A percentile compares a stretch with the other conserved stretches of the same genome.
Evolutionary conservation across 2,329 filamentous ascomycete species (phyloP).

Genomic region (Cladophialophora exuberans): DNA sequence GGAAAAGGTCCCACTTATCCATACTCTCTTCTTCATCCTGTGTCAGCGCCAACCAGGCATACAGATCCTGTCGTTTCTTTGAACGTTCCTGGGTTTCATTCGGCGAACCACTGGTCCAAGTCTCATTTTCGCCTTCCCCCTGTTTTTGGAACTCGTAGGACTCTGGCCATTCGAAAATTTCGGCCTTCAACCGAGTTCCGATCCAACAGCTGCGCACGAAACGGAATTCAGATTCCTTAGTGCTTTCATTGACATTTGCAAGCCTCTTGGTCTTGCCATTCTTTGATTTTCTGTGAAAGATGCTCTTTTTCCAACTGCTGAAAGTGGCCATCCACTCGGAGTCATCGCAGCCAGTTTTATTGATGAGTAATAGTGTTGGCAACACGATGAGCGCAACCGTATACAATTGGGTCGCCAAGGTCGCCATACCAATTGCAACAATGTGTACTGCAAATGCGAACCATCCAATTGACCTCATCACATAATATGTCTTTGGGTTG

Average conservation of each 20-base stretch:
- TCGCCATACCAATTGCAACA: conserved; percentile 27
- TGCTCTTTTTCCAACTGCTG: conserved; percentile 3
- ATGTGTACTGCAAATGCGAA: conserved; percentile 28
- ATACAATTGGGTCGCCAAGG: conserved; percentile 24
- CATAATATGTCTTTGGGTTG: conserved; percentile 20
- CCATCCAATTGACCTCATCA: conserved; percentile 25
- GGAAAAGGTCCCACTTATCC: conserved; percentile 30
- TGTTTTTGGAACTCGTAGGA: conserved; percentile 20
- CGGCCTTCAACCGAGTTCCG: conserved; percentile 24
- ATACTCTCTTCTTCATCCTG: conserved; percentile 25
- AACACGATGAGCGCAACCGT: conserved; percentile 26
- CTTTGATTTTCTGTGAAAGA: neutral
- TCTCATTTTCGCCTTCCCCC: neutral
- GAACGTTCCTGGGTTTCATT: conserved; percentile 8
- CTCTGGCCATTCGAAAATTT: conserved; percentile 27
- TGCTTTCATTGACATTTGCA: neutral
- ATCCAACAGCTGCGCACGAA: conserved; percentile 20
- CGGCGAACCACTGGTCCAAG: conserved; percentile 3
- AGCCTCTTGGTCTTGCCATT: neutral
- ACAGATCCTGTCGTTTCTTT: conserved; percentile 27
- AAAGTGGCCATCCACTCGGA: conserved; percentile 22
- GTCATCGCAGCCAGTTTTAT: conserved; percentile 27
- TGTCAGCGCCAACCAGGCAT: conserved; percentile 28
- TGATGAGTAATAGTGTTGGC: conserved; percentile 21
- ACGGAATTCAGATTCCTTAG: conserved; percentile 11